Evolutionary conservation across 306 rosid genomes (phyloP).

Genomic region (Aeschynomene evenia): DNA sequence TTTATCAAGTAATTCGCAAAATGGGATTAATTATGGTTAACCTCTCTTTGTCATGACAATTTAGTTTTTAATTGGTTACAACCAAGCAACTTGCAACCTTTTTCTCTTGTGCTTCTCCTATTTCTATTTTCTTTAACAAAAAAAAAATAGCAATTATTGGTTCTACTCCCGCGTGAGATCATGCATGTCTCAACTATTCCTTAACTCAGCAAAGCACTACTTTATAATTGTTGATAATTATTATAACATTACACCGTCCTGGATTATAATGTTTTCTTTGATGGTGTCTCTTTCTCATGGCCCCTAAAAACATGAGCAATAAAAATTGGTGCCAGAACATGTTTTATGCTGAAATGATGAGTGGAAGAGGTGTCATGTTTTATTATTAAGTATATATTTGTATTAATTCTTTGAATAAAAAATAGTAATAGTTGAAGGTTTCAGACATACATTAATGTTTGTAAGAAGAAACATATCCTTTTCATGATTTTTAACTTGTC

Average conservation of each 20-base stretch:
- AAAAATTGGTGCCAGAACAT: not conserved
- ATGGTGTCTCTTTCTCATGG: not conserved
- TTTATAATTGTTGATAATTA: not conserved
- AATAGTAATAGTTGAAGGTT: too few relatives aligned
- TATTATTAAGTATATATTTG: too few relatives aligned
- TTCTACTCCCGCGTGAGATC: constrained; percentile 24
- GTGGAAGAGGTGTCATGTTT: not conserved
- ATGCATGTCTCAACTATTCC: constrained; percentile 6
- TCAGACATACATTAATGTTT: not conserved
- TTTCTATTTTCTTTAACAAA: not conserved
- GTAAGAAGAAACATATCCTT: not conserved
- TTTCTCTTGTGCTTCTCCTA: not conserved
- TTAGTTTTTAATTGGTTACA: not conserved
- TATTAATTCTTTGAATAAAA: too few relatives aligned
- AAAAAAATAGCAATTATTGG: constrained; percentile 11
- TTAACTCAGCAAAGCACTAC: not conserved
- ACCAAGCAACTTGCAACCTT: not conserved
- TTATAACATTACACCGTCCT: not conserved
- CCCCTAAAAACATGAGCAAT: not conserved
- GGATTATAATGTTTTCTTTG: not conserved
- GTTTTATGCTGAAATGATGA: not conserved
- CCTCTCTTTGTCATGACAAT: not conserved
- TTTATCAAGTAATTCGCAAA: too few relatives aligned
- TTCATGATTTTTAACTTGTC: not conserved
- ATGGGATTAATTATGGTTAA: not conserved